Evolutionary conservation across 257 asterid genomes (phyloP).

Genomic region (Thymus mandschuricus): DNA sequence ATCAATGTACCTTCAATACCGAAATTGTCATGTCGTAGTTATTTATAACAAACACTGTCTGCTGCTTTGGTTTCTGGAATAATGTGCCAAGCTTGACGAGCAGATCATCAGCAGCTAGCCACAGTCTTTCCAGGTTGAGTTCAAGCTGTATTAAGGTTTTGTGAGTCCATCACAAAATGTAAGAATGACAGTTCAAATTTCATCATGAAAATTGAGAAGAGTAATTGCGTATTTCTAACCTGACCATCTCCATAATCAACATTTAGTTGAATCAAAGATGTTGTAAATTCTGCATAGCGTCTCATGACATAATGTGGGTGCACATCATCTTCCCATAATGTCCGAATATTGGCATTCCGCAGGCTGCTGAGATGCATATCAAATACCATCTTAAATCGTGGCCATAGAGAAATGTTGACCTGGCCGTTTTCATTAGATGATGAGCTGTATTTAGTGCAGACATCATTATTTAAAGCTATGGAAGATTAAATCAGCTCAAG

Average conservation of each 20-base stretch:
- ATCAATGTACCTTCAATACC: constrained; percentile 73
- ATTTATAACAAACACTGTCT: constrained; percentile 88
- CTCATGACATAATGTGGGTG: constrained; percentile 99
- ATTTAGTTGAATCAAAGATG: constrained; percentile 91
- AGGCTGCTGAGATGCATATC: constrained; percentile 97
- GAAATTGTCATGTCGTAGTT: constrained; percentile 97
- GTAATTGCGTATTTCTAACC: constrained; percentile 50
- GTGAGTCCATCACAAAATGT: constrained; percentile 15
- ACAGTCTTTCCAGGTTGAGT: constrained; percentile 88
- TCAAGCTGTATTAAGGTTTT: constrained; percentile 65
- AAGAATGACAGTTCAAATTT: constrained; percentile 10
- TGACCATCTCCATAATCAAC: constrained; percentile 97
- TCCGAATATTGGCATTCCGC: constrained; percentile 77
- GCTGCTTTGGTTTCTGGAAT: constrained; percentile 77
- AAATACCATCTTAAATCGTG: constrained; percentile 97
- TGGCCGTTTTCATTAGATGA: constrained; percentile 44
- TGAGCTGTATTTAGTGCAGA: constrained; percentile 9
- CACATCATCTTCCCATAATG: constrained; percentile 96
- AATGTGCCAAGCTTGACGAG: constrained; percentile 81
- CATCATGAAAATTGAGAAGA: constrained; percentile 26
- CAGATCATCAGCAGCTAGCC: constrained; percentile 92
- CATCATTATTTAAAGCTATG: not conserved
- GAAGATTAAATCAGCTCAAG: not conserved
- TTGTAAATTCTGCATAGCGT: constrained; percentile 97
- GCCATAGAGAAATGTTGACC: constrained; percentile 96